Base-by-base conservation (phyloP, 2,329 filamentous ascomycete genomes). In the Scorias spongiosa region DNA sequence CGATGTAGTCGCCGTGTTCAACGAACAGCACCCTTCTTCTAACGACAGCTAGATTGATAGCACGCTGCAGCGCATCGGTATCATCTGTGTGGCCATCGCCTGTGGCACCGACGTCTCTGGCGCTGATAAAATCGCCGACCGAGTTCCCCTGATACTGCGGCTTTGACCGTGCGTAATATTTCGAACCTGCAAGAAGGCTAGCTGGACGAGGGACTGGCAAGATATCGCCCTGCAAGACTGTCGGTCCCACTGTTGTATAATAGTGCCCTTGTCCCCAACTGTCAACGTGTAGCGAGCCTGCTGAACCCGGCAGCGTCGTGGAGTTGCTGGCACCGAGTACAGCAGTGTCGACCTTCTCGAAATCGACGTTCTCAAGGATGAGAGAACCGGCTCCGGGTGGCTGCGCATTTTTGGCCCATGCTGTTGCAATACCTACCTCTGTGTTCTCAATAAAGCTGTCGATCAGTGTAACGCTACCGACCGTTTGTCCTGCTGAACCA, bases 1-100 rank as follows among this genome's bases (percentile, higher is more conserved):
- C 67, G 44, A 83, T 61, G 60, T 88, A 86, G 41, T 79, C 74
- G 44, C 84, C 84, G 55, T 81, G 78, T 56, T 85, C 81, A 51
- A 89, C 81, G 65, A 79, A 88, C 46, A 84, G 72, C 49, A 89
- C 63, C 52, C 81, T 71, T 43, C 50, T 45, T 29, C 51, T 47
- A 6, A 44, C 39, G 36, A 66, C 66, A 2, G 76, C 74, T 2
- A 57, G 59, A 54, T 67, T 63, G 54, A 82, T 69, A n/a, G 72
- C 69, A 1, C 54, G 58, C 54, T 81, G 75, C 10, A 82, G 66
- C 2, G 74, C 74, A 2, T 63, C 60, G 2, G 78, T 80, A 52
- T 80, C 75, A 55, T 80, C 76, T 1, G 71, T 70, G 2, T 59
- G 57, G 10, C 74, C 76, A 54, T 80, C 68, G 40, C 75, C 76